A percentile compares a stretch with the other conserved stretches of the same genome.
Evolutionary conservation across 2,329 filamentous ascomycete genomes (phyloP).

Genomic region (Nemania sp.): DNA sequence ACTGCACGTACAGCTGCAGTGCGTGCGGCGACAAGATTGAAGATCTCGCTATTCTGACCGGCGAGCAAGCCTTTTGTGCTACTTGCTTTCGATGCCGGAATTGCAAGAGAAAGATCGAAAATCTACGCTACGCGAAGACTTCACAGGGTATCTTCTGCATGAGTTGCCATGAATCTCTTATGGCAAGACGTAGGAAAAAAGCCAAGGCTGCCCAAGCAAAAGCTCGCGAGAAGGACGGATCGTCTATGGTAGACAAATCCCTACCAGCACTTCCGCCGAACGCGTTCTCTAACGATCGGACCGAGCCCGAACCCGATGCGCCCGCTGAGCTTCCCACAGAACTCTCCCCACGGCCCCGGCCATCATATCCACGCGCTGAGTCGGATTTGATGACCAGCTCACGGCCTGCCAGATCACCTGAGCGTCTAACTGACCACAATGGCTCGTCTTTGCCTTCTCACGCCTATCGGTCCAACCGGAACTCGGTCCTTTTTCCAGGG

Average conservation of each 20-base stretch:
- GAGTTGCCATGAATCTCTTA: conserved; percentile 95
- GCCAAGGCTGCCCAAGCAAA: conserved; percentile 69
- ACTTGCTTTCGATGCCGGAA: conserved; percentile 97
- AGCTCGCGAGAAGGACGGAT: conserved; percentile 63
- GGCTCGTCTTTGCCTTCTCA: conserved; percentile 70
- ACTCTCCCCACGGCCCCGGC: conserved; percentile 61
- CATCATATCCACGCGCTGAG: conserved; percentile 54
- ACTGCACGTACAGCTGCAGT: conserved; percentile 98
- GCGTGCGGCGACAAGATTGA: conserved; percentile 98
- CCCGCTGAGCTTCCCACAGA: conserved; percentile 61
- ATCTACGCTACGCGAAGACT: conserved; percentile 93
- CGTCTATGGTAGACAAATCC: conserved; percentile 82
- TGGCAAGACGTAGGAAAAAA: conserved; percentile 89
- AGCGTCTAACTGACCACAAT: conserved; percentile 49
- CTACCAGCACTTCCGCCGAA: conserved; percentile 81
- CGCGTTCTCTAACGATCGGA: conserved; percentile 63
- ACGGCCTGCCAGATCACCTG: conserved; percentile 57
- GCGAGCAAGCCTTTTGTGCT: conserved; percentile 96
- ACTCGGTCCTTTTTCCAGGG: conserved; percentile 66
- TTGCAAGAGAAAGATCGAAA: conserved; percentile 98
- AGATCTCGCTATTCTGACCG: conserved; percentile 93
- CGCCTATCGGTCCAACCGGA: conserved; percentile 77
- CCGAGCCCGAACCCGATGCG: conserved; percentile 65
- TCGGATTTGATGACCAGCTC: conserved; percentile 59
- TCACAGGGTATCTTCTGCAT: conserved; percentile 99